A percentile compares a stretch with the other conserved stretches of the same genome.
Evolutionary conservation across 2,329 filamentous ascomycete species (phyloP).

Genomic region (Dactylellina cionopaga): DNA sequence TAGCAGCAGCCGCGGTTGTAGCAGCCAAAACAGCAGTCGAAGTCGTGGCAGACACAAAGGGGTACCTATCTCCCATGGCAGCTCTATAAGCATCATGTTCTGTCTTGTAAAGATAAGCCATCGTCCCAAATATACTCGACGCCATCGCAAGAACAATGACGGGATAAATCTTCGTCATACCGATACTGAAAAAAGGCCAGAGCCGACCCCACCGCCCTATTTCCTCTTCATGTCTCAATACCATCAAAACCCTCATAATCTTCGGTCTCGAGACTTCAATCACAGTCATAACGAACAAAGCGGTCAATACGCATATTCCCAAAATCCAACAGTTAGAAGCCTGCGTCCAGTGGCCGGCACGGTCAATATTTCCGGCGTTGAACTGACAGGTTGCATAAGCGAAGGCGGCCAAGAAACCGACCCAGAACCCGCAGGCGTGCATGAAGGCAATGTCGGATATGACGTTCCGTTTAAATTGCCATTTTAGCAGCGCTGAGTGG

Average conservation of each 20-base stretch:
- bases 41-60: not conserved
- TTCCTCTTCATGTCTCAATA: slow-evolving; percentile 3
- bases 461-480: not conserved
- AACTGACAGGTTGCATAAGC: not conserved
- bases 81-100: not conserved
- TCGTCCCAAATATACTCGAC: not conserved
- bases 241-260: not conserved
- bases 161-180: slow-evolving; percentile 3
- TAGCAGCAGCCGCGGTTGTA: too few species aligned
- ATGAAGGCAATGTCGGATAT: not conserved
- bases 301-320: not conserved
- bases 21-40: not conserved
- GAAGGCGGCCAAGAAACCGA: not conserved
- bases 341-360: not conserved
- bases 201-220: not conserved
- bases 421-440: not conserved
- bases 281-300: not conserved
- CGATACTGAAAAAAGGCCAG: slow-evolving; percentile 11
- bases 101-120: not conserved
- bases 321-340: not conserved
- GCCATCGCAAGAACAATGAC: not conserved
- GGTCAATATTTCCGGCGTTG: not conserved
- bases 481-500: not conserved
- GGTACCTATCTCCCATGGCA: not conserved
- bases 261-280: not conserved